These are phyloP conservation scores for Eucalyptus sp. DNA, from an alignment of 345 rosid genomes.

Conservation along the genomic window DNA sequence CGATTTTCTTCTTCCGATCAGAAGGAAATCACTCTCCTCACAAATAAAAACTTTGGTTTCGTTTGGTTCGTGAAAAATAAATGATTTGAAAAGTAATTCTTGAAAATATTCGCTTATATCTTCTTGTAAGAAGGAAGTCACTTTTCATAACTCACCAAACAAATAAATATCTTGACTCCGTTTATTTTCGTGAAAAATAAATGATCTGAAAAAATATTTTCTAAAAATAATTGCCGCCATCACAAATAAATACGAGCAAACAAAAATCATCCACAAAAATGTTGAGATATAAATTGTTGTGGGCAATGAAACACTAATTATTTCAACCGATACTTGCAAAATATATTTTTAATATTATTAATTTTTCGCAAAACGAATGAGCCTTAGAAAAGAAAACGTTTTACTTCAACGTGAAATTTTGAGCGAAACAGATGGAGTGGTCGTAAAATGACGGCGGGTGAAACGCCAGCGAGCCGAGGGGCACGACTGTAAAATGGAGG, in stretches of 20 bases:
- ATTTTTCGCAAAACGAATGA: not conserved
- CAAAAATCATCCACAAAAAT: accelerated
- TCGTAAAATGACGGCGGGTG: not conserved
- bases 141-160: not conserved
- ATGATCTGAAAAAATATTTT: not conserved
- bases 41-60: accelerated
- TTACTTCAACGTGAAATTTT: not conserved
- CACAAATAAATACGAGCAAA: accelerated
- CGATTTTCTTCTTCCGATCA: accelerated
- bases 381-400: accelerated
- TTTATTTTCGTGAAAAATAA: too few relatives aligned
- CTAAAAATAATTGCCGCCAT: accelerated
- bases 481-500: not conserved
- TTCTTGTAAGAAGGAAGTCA: not conserved
- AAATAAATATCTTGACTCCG: too few relatives aligned
- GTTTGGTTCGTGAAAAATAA: accelerated
- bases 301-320: too few relatives aligned
- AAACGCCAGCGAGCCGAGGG: not conserved
- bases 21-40: not conserved
- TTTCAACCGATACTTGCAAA: accelerated
- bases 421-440: too few relatives aligned
- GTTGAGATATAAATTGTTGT: too few relatives aligned
- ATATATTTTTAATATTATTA: too few relatives aligned
- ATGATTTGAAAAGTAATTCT: too few relatives aligned
- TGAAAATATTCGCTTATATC: too few relatives aligned